Conservation (phyloP, 1,284 basidiomycete species). For the Tetrapyrgos nigripes region DNA sequence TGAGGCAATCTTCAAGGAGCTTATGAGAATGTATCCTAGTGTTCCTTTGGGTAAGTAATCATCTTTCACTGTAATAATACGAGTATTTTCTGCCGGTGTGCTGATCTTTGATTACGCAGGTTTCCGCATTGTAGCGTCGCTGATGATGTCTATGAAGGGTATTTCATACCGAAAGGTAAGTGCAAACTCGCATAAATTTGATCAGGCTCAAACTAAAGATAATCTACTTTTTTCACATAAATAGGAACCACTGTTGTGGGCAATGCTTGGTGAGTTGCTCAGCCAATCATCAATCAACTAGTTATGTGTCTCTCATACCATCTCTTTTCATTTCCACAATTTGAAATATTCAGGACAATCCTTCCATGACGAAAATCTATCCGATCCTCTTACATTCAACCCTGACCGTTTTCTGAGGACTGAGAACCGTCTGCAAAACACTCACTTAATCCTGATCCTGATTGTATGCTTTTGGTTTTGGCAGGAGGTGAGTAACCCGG, state of each 20-base stretch:
- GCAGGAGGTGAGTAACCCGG: conserved; percentile 21
- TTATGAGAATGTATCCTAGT: conserved; percentile 39
- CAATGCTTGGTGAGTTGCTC: conserved; percentile 27
- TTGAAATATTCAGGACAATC: conserved; percentile 29
- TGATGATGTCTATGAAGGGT: conserved; percentile 23
- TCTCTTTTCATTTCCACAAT: too few species aligned
- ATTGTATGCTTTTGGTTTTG: conserved; percentile 34
- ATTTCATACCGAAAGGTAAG: conserved; percentile 28
- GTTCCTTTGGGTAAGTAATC: conserved; percentile 18
- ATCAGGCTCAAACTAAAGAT: too few species aligned
- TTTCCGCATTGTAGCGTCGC: conserved; percentile 18
- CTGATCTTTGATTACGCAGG: conserved; percentile 6
- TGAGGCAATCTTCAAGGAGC: conserved; percentile 38
- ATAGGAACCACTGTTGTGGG: conserved; percentile 18
- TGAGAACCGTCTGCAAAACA: conserved; percentile 21
- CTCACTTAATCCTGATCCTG: conserved; percentile 23
- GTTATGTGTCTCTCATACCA: too few species aligned
- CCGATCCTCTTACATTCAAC: conserved; percentile 35
- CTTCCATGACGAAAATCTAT: conserved; percentile 33
- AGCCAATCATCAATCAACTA: too few species aligned
- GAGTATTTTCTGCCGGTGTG: not conserved
- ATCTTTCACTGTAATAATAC: too few species aligned
- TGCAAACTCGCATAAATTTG: too few species aligned
- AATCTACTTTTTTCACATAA: not conserved
- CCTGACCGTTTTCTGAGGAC: conserved; percentile 31